A percentile compares a stretch with the other conserved stretches of the same genome.
Evolutionary conservation across 352 stramenopile genomes (phyloP).

Genomic region (Globisporangium ultimum): DNA sequence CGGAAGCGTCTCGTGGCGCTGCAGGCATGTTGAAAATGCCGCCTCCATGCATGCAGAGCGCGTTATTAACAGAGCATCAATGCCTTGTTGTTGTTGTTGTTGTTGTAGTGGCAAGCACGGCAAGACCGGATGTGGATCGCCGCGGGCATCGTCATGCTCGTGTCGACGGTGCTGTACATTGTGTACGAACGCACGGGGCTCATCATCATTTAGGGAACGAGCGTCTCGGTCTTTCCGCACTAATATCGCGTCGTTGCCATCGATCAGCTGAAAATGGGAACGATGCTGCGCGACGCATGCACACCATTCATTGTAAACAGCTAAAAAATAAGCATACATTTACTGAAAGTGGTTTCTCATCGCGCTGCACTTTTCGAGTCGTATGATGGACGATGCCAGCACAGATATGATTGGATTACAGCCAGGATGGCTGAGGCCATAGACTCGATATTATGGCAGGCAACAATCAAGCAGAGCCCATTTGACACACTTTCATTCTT

Average conservation of each 20-base stretch:
- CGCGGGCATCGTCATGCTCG: conserved; percentile 53
- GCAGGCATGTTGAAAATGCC: conserved; percentile 17
- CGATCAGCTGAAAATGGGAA: neutral
- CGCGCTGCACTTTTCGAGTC: too few species aligned
- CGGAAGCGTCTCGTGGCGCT: conserved; percentile 55
- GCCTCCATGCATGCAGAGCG: neutral
- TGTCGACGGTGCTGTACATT: conserved; percentile 69
- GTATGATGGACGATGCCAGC: too few species aligned
- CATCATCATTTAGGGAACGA: conserved; percentile 42
- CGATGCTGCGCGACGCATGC: too few species aligned
- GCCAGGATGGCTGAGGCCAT: too few species aligned
- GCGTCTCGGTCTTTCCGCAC: neutral
- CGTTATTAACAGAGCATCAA: neutral
- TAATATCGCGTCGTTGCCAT: neutral
- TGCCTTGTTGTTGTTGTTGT: neutral
- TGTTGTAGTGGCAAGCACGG: conserved; percentile 62
- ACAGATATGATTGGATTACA: too few species aligned
- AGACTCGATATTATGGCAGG: too few species aligned
- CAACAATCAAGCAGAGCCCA: neutral
- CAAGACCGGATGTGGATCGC: conserved; percentile 81
- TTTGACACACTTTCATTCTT: conserved; percentile 4
- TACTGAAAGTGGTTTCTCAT: too few species aligned
- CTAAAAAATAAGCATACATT: too few species aligned
- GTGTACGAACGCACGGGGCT: conserved; percentile 73
- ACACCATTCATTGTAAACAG: too few species aligned